Conservation (phyloP, 2,329 filamentous ascomycete species). For the Colletotrichum sublineola region DNA sequence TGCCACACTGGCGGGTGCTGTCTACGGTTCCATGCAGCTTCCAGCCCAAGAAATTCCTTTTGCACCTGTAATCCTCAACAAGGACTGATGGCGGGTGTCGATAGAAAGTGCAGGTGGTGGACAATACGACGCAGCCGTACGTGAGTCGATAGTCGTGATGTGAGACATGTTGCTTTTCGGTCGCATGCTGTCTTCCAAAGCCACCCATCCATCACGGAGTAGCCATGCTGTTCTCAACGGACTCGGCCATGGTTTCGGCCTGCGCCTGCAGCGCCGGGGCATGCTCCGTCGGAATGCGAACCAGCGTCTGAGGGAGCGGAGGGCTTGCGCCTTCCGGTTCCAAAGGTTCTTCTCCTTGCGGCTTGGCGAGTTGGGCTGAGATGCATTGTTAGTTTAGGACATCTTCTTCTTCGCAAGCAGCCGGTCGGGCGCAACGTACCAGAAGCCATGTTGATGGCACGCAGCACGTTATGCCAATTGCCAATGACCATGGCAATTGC, state of each 20-base stretch:
- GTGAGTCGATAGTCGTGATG: not conserved
- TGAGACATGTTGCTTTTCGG: conserved; percentile 23
- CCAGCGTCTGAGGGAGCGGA: conserved; percentile 82
- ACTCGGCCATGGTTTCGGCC: conserved; percentile 64
- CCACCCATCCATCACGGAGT: conserved; percentile 10
- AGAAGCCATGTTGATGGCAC: conserved; percentile 89
- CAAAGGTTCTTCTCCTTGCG: conserved; percentile 59
- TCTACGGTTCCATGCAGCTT: not conserved
- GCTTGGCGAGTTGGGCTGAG: conserved; percentile 77
- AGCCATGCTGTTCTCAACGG: conserved; percentile 50
- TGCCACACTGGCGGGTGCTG: conserved; percentile 5
- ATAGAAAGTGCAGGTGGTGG: not conserved
- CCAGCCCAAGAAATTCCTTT: not conserved
- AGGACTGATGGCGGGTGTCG: not conserved
- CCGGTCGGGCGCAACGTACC: conserved; percentile 63
- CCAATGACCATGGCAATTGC: conserved; percentile 86
- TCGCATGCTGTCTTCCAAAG: not conserved
- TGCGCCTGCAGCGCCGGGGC: conserved; percentile 74
- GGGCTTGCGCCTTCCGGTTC: conserved; percentile 46
- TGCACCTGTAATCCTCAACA: not conserved
- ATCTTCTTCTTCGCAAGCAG: not conserved
- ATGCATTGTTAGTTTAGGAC: conserved; percentile 13
- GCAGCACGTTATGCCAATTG: conserved; percentile 90
- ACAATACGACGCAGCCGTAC: not conserved
- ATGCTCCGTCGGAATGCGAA: conserved; percentile 87